These are phyloP conservation scores for Dictyostelium capitatum DNA, from an alignment of 78 protist species.

Conservation along the genomic window DNA sequence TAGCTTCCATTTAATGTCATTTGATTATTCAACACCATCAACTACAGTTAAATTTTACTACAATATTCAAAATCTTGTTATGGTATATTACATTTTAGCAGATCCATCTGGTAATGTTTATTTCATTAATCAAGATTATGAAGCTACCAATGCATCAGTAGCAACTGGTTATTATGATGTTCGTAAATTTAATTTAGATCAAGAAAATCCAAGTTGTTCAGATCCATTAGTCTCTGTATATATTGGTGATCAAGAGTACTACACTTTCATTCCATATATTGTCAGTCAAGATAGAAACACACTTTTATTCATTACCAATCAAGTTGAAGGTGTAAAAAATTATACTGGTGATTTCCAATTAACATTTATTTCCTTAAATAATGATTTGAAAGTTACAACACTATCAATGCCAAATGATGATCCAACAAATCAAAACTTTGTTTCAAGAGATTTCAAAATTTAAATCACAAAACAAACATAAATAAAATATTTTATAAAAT, in stretches of 20 bases:
- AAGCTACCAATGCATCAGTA: background rate
- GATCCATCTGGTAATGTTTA: background rate
- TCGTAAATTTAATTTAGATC: background rate
- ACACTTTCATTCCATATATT: background rate
- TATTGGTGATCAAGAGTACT: background rate
- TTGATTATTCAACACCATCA: background rate
- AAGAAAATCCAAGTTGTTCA: background rate
- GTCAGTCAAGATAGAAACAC: background rate
- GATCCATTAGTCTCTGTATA: background rate
- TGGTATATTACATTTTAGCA: background rate
- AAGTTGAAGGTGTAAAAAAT: background rate
- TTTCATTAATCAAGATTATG: slow-evolving; percentile 9
- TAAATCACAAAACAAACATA: too few species aligned
- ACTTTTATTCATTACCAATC: background rate
- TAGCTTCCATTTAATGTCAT: slow-evolving; percentile 5
- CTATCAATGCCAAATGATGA: slow-evolving; percentile 24
- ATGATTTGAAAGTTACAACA: background rate
- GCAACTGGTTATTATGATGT: slow-evolving; percentile 14
- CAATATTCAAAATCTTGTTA: background rate
- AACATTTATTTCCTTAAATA: background rate
- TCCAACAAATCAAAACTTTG: too few species aligned
- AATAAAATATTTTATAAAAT: too few species aligned
- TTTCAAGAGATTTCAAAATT: too few species aligned
- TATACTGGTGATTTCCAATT: background rate
- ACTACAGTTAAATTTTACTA: background rate